Base-by-base conservation (phyloP, 2,329 filamentous ascomycete species). In the Diaporthe sp. region DNA sequence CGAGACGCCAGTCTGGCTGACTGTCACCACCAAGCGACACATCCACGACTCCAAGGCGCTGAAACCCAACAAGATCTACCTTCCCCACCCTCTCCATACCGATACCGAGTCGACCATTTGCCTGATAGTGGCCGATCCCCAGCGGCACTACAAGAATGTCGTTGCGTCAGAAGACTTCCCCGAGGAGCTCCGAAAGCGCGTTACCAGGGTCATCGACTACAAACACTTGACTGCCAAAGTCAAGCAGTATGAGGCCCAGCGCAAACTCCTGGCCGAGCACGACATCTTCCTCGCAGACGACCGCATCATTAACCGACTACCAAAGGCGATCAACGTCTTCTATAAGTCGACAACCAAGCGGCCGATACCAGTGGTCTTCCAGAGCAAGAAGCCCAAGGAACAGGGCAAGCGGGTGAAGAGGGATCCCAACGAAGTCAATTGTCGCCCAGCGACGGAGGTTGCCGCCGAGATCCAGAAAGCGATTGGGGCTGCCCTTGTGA, bases 211-310 rank as follows among this genome's bases (percentile, higher is more conserved):
- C 60, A 93, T 98, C 80, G 95, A 95, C 79, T 86, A 96, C 78
- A 89, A 89, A 80, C 97, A 98, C 84, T 88, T 99, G 77, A 86
- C 86, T 81, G 89, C 92, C 79, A 96, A 97, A 86, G 98, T 94
- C 89, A 92, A 94, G 87, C 91, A 94, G 76, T 99, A 95, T 85
- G 97, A 99, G 86, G 92, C 91, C 71, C 92, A 94, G 84, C 90
- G 97, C 77, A 95, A 97, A 83, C 90, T 99, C 47, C 90, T 93
- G 77, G 87, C 91, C 58, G 95, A 98, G 83, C 95, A 98, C 84
- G 97, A 98, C 82, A 87, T 98, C 73, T 98, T 99, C 86, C 89
- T 99, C 74, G 96, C 94, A 70, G 97, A 99, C 83, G 94, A 98
- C 81, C 90, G 97, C 66, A 94, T 99, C 79, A 88, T 92, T 81